Base-by-base conservation (phyloP, 1,139 yeast genomes). In the Hyphopichia wangnamkhiaoensis region DNA sequence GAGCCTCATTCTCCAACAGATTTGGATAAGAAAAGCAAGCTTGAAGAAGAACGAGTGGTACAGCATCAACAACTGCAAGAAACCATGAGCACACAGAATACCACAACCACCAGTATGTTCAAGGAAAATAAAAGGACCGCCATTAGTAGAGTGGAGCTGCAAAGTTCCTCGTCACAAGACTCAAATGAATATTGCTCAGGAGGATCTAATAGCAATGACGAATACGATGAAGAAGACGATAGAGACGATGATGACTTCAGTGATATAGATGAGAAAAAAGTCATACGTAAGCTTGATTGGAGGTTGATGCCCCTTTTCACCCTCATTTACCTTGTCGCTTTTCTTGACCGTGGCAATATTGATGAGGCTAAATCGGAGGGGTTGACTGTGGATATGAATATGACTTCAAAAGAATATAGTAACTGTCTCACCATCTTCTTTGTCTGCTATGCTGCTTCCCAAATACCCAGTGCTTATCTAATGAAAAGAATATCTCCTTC, bases 241-340 rank as follows among this genome's bases (percentile, higher is more conserved):
- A 28, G 17, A 28, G 31, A 28, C n/a, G 19, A 17, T 6, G 33
- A 31, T 19, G 33, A 31, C 19, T 31, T 31, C 16, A 19, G 25
- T 18, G 33, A 31, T 14, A 19, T 31, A 25, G 79, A 74, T 45
- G 79, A 73, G 47, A 56, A 52, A 15, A 59, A 54, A 31, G 51
- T 75, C 8, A 46, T 64, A 3, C 49, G 71, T 9, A 48, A 54
- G 33, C 35, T 54, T 24, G 59, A 55, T 37, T 34, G 37, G 18
- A 43, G 43, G 19, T 38, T 53, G 5, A 37, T 53, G 34, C 56
- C 56, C 9, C 40, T 54, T 10, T 41, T 54, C 14, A 43, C 52
- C 14, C 17, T 46, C 24, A 44, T 52, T 36, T 56, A 50, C 38
- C 54, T 57, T 31, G 44, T 56, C 14, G 50, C 57, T 10, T 54